Conservation (phyloP, 192 early-diverging fungal species). For the Coemansia sp. region DNA sequence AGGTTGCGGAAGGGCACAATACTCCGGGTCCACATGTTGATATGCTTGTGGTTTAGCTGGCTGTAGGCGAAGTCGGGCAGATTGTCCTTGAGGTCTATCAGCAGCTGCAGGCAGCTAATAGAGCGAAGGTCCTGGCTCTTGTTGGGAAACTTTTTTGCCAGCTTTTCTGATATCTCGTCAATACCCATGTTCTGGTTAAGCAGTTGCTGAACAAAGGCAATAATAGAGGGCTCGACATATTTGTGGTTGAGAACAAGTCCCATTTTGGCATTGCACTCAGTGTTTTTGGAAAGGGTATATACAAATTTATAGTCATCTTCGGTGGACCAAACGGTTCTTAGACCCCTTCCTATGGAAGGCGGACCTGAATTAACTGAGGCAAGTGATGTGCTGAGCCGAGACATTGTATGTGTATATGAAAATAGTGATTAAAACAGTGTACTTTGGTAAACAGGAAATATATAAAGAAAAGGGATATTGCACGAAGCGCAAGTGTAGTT, state of each 20-base stretch:
- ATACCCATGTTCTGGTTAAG: conserved; percentile 10
- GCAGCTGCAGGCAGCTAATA: conserved; percentile 16
- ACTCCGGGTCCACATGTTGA: conserved; percentile 44
- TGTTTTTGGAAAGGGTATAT: conserved; percentile 20
- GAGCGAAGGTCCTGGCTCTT: conserved; percentile 31
- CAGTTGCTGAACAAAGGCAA: conserved; percentile 12
- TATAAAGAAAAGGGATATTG: background rate
- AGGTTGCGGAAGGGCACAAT: conserved; percentile 31
- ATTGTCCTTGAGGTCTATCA: conserved; percentile 15
- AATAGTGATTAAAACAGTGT: no score
- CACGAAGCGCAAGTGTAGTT: no score
- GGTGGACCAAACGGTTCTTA: conserved; percentile 4
- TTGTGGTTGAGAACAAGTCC: conserved; percentile 23
- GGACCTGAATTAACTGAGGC: background rate
- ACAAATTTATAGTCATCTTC: conserved; percentile 28
- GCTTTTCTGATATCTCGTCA: conserved; percentile 6
- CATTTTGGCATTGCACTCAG: conserved; percentile 14
- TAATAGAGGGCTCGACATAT: conserved; percentile 24
- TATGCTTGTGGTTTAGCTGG: conserved; percentile 47
- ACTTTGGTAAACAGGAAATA: background rate
- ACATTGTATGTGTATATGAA: conserved; percentile 2
- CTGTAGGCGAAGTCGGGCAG: conserved; percentile 25
- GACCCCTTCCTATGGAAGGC: background rate
- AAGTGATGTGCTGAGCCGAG: background rate
- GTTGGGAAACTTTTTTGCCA: conserved; percentile 24